Evolutionary conservation across 306 rosid genomes (phyloP).

Genomic region (Dryas octopetala): DNA sequence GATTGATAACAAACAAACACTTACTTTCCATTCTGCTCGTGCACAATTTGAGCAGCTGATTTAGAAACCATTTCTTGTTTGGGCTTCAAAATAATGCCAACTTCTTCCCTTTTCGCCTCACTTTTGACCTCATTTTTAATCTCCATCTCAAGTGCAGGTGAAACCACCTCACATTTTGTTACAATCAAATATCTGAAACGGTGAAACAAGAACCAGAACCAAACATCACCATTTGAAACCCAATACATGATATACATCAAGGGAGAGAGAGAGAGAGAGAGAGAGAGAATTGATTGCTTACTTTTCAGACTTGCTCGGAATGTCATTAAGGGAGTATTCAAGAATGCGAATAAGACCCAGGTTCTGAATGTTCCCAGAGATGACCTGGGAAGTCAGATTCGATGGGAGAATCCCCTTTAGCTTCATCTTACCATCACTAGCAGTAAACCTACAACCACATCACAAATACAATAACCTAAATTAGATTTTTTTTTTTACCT

Average conservation of each 20-base stretch:
- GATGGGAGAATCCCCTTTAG: constrained; percentile 63
- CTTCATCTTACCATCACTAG: constrained; percentile 73
- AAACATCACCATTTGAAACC: background rate
- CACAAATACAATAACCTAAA: background rate
- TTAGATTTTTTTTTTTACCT: background rate
- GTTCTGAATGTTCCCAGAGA: constrained; percentile 76
- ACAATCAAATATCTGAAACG: constrained; percentile 65
- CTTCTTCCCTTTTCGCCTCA: constrained; percentile 34
- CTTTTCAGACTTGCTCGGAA: constrained; percentile 71
- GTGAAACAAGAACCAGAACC: background rate
- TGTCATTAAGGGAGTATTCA: constrained; percentile 73
- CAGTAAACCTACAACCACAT: constrained; percentile 57
- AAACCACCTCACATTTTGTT: constrained; percentile 65
- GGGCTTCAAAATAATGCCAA: constrained; percentile 59
- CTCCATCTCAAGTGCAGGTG: constrained; percentile 72
- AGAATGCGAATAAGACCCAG: constrained; percentile 73
- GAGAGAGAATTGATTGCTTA: constrained; percentile 26
- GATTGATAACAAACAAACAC: constrained; percentile 2
- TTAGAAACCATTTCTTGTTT: constrained; percentile 69
- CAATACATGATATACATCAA: background rate
- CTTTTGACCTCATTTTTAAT: constrained; percentile 18
- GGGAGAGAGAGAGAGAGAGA: background rate
- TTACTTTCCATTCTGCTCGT: constrained; percentile 75
- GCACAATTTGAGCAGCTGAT: constrained; percentile 87
- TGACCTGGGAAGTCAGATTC: constrained; percentile 39